These are phyloP conservation scores for Blastomyces gilchristii DNA, from an alignment of 2,329 filamentous ascomycete species.

Conservation along the genomic window DNA sequence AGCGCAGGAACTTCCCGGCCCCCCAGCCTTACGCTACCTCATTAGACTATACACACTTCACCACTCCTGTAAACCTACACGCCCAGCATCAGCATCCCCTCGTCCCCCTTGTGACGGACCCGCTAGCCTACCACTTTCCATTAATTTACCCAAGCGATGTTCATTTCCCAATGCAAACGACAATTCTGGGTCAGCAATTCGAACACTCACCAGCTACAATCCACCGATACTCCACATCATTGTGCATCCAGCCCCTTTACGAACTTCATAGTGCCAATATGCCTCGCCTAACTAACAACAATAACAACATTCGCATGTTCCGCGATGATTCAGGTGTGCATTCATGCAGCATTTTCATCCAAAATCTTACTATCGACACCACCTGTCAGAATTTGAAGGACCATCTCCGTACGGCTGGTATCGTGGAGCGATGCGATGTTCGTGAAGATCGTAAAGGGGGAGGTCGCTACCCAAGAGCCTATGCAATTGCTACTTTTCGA, in stretches of 20 bases:
- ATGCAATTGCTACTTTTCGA: constrained; percentile 25
- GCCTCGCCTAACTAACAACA: constrained; percentile 11
- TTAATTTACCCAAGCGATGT: constrained; percentile 13
- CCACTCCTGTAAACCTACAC: constrained; percentile 7
- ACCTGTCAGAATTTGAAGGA: constrained; percentile 22
- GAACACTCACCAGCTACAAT: constrained; percentile 22
- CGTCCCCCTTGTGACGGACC: constrained; percentile 12
- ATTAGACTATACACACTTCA: constrained; percentile 13
- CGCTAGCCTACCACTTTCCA: constrained; percentile 14
- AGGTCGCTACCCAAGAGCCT: constrained; percentile 16
- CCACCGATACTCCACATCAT: constrained; percentile 23
- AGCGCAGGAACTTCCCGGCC: constrained; percentile 11
- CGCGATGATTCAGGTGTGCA: constrained; percentile 1
- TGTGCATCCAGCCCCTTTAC: constrained; percentile 15
- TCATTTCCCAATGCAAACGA: constrained; percentile 21
- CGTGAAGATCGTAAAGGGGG: constrained; percentile 18
- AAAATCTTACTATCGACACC: constrained; percentile 23
- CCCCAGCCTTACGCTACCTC: constrained; percentile 13
- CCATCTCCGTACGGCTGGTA: constrained; percentile 23
- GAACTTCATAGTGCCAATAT: constrained; percentile 12
- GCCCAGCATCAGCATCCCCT: constrained; percentile 11
- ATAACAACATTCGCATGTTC: constrained; percentile 10
- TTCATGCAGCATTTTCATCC: constrained; percentile 18
- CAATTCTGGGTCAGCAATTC: constrained; percentile 22
- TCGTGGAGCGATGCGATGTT: constrained; percentile 27